Conservation (phyloP, 2,329 filamentous ascomycete species). For the Cephalotrichum gorgonifer region DNA sequence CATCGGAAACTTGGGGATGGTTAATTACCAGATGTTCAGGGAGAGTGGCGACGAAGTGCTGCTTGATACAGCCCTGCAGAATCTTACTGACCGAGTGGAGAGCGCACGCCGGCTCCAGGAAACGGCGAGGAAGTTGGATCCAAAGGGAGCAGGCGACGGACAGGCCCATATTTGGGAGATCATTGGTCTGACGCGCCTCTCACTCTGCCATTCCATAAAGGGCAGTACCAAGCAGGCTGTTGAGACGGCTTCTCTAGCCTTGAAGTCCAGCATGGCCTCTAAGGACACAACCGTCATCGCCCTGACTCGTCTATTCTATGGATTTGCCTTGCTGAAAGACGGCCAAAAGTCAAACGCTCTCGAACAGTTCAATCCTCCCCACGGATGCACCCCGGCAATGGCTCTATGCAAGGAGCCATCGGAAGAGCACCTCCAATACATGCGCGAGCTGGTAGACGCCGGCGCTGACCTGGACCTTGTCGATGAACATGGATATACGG, state of each 20-base stretch:
- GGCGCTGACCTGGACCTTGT: constrained; percentile 19
- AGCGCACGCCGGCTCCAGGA: constrained; percentile 5
- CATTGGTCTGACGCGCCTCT: constrained; percentile 20
- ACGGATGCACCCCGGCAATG: constrained; percentile 20
- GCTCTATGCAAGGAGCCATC: constrained; percentile 27
- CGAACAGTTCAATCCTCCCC: constrained; percentile 16
- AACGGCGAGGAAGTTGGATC: neutral
- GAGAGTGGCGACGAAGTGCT: constrained; percentile 9
- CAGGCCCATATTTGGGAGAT: constrained; percentile 12
- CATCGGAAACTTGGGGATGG: constrained; percentile 24
- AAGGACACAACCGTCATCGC: constrained; percentile 17
- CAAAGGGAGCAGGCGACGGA: neutral
- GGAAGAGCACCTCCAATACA: constrained; percentile 21
- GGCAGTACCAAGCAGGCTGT: constrained; percentile 14
- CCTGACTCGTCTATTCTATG: constrained; percentile 21
- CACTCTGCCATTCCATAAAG: constrained; percentile 18
- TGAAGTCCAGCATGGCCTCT: constrained; percentile 7
- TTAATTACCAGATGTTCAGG: constrained; percentile 22
- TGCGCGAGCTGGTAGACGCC: constrained; percentile 19
- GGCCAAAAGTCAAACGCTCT: constrained; percentile 16
- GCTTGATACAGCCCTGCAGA: constrained; percentile 16
- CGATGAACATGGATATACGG: constrained; percentile 24
- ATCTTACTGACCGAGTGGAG: constrained; percentile 15
- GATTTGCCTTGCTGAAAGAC: constrained; percentile 15
- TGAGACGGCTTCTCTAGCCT: constrained; percentile 8